Evolutionary conservation across 345 rosid genomes (phyloP), one percentile per base, ranked within the genome.

Genomic region (Rhodamnia argentea): DNA sequence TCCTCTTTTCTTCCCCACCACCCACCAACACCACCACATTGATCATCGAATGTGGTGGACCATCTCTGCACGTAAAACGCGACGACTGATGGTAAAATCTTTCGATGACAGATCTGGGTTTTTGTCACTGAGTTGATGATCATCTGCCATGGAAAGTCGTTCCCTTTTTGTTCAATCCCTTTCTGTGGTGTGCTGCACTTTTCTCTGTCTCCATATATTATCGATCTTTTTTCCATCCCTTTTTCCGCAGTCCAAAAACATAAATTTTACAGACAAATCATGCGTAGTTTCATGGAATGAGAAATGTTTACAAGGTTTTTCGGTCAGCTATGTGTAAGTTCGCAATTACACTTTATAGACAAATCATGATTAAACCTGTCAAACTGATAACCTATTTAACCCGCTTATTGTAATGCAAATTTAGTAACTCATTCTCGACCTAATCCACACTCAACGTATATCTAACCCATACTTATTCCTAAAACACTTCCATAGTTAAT

Each of bases 131-230:
- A 84, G 54, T 83, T 26, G 78, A 84, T 51, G 78, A 52, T 24
- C 51, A 60, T 60, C 47, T 23, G 84, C 37, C 56, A 83, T 52
- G 27, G 85, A 37, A 81, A 60, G 86, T 7, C 56, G 59, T 70
- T 85, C 82, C 52, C 52, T 87, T 85, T 84, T 85, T 47, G 88
- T 83, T 86, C 92, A 7, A 52, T 84, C 47, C 84, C 87, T 55
- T 86, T 84, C 64, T 52, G 60, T 44, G 37, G 50, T 44, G 85
- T 44, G 83, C 50, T 52, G 44, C 78, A 29, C 82, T 56, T 53
- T 56, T 51, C 40, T 23, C 32, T 53, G 22, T 42, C 78, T 32
- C 78, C 23, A 5, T 70, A 6, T 18, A 42, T 70, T 29, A 3
- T 70, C 10, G 2, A 42, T 42, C 32, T 81, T n/a, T 24, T 20